Conservation (phyloP, 192 early-diverging fungal genomes). For the Backusella morwellensis region DNA sequence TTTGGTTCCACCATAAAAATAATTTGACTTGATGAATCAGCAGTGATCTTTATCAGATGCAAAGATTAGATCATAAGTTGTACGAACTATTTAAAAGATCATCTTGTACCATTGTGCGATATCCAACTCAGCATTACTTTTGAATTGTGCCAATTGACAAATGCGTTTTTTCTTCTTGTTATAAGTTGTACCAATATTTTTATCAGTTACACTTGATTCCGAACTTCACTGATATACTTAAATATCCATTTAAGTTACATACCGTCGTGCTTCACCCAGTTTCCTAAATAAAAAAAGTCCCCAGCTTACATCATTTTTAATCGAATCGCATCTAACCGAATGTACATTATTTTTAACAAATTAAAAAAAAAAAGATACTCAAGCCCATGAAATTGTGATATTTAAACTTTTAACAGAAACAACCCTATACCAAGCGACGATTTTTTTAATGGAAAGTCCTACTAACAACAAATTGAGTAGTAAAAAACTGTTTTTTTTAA, state of each 20-base stretch:
- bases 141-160: neutral
- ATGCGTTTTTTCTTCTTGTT: neutral
- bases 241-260: neutral
- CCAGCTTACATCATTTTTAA: neutral
- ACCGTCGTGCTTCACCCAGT: neutral
- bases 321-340: neutral
- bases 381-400: too few relatives aligned
- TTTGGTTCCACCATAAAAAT: neutral
- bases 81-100: neutral
- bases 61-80: conserved; percentile 1
- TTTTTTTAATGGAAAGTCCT: too few relatives aligned
- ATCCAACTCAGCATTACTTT: neutral
- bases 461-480: neutral
- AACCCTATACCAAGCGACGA: too few relatives aligned
- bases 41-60: conserved; percentile 4
- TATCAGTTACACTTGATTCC: neutral
- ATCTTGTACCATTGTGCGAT: neutral
- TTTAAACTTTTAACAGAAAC: too few relatives aligned
- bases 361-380: neutral
- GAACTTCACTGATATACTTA: neutral
- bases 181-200: neutral
- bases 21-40: neutral
- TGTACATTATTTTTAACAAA: neutral
- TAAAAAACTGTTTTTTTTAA: neutral
- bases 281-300: neutral